These are phyloP conservation scores for Penicillium crystallinum DNA, from an alignment of 495 filamentous ascomycete genomes.

Conservation along the genomic window DNA sequence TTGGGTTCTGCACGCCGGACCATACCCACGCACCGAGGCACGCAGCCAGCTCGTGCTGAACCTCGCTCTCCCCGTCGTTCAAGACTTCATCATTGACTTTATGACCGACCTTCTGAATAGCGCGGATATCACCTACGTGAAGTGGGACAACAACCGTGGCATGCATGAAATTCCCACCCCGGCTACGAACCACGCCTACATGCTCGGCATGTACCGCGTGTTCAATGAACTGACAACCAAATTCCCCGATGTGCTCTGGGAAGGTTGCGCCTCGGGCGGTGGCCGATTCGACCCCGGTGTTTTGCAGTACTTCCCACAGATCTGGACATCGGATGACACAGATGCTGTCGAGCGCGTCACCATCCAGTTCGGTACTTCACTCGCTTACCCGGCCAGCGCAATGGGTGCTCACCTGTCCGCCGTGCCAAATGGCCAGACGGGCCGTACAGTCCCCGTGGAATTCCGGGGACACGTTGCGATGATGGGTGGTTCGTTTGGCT, in stretches of 20 bases:
- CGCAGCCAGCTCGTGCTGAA: constrained; percentile 52
- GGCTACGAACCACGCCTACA: constrained; percentile 45
- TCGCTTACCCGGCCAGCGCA: constrained; percentile 49
- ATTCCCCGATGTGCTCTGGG: constrained; percentile 52
- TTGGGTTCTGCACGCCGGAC: constrained; percentile 49
- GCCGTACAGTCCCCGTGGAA: constrained; percentile 40
- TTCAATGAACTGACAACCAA: constrained; percentile 47
- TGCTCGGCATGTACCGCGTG: constrained; percentile 51
- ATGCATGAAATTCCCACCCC: constrained; percentile 49
- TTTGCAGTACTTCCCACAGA: constrained; percentile 53
- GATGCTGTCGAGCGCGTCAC: constrained; percentile 47
- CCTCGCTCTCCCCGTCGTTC: constrained; percentile 47
- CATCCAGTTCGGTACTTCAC: constrained; percentile 53
- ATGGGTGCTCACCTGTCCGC: constrained; percentile 55
- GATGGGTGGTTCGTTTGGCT: constrained; percentile 54
- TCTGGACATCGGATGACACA: constrained; percentile 54
- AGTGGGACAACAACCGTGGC: constrained; percentile 56
- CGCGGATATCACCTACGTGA: constrained; percentile 48
- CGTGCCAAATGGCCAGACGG: constrained; percentile 48
- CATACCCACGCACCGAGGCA: constrained; percentile 44
- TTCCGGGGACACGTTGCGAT: constrained; percentile 54
- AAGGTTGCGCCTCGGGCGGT: constrained; percentile 53
- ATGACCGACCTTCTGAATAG: constrained; percentile 43
- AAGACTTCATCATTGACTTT: constrained; percentile 48
- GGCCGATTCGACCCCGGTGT: constrained; percentile 52